Conservation (phyloP, 139 green algal species). For the Tetraselmis striata region DNA sequence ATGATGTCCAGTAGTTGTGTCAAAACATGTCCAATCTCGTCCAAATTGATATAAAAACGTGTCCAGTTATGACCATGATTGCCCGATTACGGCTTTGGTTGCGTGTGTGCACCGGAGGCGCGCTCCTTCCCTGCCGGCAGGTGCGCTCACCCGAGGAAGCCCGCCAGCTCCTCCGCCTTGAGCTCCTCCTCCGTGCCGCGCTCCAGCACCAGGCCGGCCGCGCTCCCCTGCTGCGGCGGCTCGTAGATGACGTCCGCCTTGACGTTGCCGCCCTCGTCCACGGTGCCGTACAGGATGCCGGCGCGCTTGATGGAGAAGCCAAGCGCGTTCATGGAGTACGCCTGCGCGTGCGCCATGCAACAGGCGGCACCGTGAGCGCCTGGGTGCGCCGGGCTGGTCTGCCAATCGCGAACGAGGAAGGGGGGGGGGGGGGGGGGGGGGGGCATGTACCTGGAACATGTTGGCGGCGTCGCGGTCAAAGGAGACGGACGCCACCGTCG, state of each 20-base stretch:
- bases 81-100: too few relatives aligned
- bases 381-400: too few relatives aligned
- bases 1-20: too few relatives aligned
- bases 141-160: conserved; percentile 43
- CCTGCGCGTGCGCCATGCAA: too few relatives aligned
- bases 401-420: too few relatives aligned
- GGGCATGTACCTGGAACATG: conserved; percentile 89
- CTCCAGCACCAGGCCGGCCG: conserved; percentile 48
- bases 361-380: too few relatives aligned
- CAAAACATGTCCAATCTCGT: too few relatives aligned
- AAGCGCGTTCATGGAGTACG: conserved; percentile 60
- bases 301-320: conserved; percentile 90
- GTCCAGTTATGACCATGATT: too few relatives aligned
- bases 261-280: conserved; percentile 64
- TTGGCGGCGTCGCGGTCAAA: conserved; percentile 91
- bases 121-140: too few relatives aligned
- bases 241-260: conserved; percentile 84
- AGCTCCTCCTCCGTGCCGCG: conserved; percentile 49
- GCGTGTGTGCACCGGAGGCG: too few relatives aligned
- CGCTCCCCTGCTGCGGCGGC: conserved; percentile 72
- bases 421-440: too few relatives aligned
- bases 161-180: conserved; percentile 57
- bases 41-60: too few relatives aligned
- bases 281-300: conserved; percentile 84
- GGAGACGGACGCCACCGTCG: conserved; percentile 64